Conservation (phyloP, 768 basidiomycete species). For the Udeniomyces megalosporus region DNA sequence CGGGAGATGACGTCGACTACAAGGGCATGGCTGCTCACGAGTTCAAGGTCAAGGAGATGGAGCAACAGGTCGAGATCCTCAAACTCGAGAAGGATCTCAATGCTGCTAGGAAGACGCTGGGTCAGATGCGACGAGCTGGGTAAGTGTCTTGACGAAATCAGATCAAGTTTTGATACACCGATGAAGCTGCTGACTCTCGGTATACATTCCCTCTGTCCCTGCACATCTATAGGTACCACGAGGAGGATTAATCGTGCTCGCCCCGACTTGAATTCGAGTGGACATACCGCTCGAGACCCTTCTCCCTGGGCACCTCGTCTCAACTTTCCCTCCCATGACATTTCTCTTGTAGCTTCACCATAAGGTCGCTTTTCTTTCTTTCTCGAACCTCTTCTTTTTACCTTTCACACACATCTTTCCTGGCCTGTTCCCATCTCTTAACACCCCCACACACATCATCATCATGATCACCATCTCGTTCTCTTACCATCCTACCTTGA, state of each 20-base stretch:
- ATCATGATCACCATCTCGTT: background rate
- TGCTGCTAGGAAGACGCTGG: slow-evolving; percentile 32
- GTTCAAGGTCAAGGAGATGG: slow-evolving; percentile 97
- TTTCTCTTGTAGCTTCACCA: background rate
- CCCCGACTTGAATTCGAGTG: background rate
- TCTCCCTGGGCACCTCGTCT: background rate
- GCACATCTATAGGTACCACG: slow-evolving; percentile 4
- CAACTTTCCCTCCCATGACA: background rate
- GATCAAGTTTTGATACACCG: background rate
- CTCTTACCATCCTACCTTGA: background rate
- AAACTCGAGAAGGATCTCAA: slow-evolving; percentile 90
- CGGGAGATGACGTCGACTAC: slow-evolving; percentile 69
- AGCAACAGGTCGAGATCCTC: slow-evolving; percentile 96
- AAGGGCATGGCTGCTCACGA: slow-evolving; percentile 84
- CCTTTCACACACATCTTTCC: no score
- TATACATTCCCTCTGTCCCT: background rate
- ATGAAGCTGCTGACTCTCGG: background rate
- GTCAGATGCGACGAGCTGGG: slow-evolving; percentile 25
- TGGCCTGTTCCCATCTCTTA: no score
- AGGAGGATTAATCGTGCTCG: slow-evolving; percentile 9
- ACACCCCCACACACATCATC: no score
- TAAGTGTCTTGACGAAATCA: background rate
- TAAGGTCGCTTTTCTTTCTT: background rate
- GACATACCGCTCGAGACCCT: background rate
- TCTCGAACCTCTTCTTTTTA: background rate